Percentiles rank a stretch among this genome's conserved stretches.
Conservation (phyloP, 208 protist genomes). For the Acanthamoeba lenticulata region DNA sequence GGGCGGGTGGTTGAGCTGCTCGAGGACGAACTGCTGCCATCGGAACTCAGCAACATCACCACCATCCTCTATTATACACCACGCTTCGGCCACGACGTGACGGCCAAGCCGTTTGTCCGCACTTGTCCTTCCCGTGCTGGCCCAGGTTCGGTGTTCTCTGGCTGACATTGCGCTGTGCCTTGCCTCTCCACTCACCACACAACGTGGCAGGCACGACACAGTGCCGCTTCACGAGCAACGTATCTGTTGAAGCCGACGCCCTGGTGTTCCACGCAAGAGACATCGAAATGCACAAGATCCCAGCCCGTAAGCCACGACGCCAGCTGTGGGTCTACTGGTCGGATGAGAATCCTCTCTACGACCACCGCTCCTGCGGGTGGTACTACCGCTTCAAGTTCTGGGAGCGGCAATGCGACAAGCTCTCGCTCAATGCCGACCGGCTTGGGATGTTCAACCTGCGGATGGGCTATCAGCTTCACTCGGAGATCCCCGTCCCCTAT, state of each 20-base stretch:
- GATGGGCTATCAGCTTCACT: slow-evolving; percentile 17
- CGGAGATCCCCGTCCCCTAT: slow-evolving; percentile 4
- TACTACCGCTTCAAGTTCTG: not conserved
- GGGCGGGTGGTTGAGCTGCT: too few species aligned
- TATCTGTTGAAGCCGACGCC: not conserved
- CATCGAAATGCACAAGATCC: not conserved
- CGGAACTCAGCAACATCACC: not conserved
- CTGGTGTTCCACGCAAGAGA: slow-evolving; percentile 44
- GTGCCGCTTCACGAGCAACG: not conserved
- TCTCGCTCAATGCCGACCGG: not conserved
- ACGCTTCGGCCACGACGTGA: not conserved
- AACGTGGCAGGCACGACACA: not conserved
- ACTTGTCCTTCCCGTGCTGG: not conserved
- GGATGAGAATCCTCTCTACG: slow-evolving; percentile 23
- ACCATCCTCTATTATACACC: not conserved
- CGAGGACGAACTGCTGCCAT: not conserved
- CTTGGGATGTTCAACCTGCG: slow-evolving; percentile 10
- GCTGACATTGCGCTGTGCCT: not conserved
- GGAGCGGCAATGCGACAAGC: slow-evolving; percentile 35
- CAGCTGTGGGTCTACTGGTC: slow-evolving; percentile 2
- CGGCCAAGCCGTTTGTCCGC: not conserved
- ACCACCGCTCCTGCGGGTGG: slow-evolving; percentile 21
- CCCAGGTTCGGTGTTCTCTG: not conserved
- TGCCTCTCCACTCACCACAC: too few species aligned
- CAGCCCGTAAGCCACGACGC: not conserved